Base-by-base conservation (phyloP, 805 yeast species). In the Nakazawaea siamensis region DNA sequence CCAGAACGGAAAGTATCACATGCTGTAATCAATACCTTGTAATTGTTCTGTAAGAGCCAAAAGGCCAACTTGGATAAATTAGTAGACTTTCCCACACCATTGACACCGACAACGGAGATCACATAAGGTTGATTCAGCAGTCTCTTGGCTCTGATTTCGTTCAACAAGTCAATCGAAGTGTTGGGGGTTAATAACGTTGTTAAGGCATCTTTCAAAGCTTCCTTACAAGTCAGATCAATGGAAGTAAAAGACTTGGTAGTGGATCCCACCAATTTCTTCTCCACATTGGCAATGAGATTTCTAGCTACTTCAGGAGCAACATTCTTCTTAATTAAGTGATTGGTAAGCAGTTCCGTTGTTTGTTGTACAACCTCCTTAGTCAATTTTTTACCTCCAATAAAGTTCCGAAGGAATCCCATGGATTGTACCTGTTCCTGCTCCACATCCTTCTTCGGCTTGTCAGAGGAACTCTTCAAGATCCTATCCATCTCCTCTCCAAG, bases 1-100 rank as follows among this genome's bases (percentile, higher is more conserved):
- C 98, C 98, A 1, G 96, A 85, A 58, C 98, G 72, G 62, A 90
- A 90, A 1, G 98, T 92, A 61, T 90, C 98, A 61, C 97, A 90
- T 0, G 98, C 98, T 16, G 95, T 94, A 48, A 90, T 82, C 34
- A 90, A 66, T 1, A 90, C 95, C 45, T 73, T 76, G 54, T 84
- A 68, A 51, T 90, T 77, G 56, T 92, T 90, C 51, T 92, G 97
- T 38, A 90, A 60, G 34, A 90, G 67, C 98, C 98, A 90, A 55
- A 84, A 90, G 2, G 96, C 97, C 34, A 90, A 62, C 57, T 90
- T 90, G 18, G 97, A 92, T 42, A 90, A 64, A 51, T 90, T 92
- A 2, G 98, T 90, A 0, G 97, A 90, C 57, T 90, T 90, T 11
- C 98, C 98, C 27, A 90, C 98, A 29, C 98, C 98, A 55, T 90